These are phyloP conservation scores for Piper longum DNA, from an alignment of 164 flowering plant genomes.

Conservation along the genomic window DNA sequence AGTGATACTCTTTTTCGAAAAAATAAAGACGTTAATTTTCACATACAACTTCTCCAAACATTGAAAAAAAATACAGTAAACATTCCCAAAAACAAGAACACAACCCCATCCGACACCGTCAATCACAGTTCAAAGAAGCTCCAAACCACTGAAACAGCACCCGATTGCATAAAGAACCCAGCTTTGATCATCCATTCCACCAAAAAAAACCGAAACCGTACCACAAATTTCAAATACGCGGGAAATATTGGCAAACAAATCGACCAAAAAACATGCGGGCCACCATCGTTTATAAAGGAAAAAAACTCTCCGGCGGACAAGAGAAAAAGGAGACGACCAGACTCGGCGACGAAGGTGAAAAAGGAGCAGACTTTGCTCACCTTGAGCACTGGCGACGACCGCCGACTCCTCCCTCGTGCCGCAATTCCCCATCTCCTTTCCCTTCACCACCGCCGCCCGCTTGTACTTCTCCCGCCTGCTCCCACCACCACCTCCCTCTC, in stretches of 20 bases:
- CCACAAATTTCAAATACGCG: too few species aligned
- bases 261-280: background rate
- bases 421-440: conserved; percentile 69
- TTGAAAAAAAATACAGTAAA: background rate
- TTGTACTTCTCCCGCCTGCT: background rate
- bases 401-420: conserved; percentile 94
- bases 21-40: background rate
- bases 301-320: background rate
- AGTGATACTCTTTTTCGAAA: background rate
- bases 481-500: conserved; percentile 1
- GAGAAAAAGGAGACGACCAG: background rate
- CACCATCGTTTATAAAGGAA: background rate
- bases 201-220: too few species aligned
- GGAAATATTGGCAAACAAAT: background rate
- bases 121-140: too few species aligned
- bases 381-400: conserved; percentile 75
- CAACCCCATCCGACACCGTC: too few species aligned
- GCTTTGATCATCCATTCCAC: too few species aligned
- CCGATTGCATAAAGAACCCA: too few species aligned
- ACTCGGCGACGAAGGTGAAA: background rate
- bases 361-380: conserved; percentile 12
- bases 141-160: too few species aligned
- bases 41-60: background rate
- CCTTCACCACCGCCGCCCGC: background rate
- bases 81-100: background rate